Base-by-base conservation (phyloP, 768 basidiomycete species). In the Pleurotus tuber-regium region DNA sequence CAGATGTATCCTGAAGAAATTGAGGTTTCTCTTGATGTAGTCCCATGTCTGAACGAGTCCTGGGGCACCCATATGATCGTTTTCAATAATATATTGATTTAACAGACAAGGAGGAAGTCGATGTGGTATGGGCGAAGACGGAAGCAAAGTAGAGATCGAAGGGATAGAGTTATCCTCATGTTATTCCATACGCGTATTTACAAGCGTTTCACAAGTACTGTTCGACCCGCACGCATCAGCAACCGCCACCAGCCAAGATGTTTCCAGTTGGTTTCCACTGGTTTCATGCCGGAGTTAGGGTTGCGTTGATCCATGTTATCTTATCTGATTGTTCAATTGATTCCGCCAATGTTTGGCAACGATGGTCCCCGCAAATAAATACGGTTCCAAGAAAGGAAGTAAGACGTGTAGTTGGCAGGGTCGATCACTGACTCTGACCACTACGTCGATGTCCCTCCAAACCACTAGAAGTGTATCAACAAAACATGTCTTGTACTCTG, bases 401-500 rank as follows among this genome's bases (percentile, higher is more conserved):
- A n/a, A n/a, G n/a, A n/a, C n/a, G n/a, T n/a, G n/a, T n/a, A n/a
- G n/a, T n/a, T n/a, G n/a, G n/a, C n/a, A n/a, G n/a, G n/a, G n/a
- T n/a, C n/a, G n/a, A n/a, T n/a, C n/a, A n/a, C n/a, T n/a, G n/a
- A n/a, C n/a, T n/a, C n/a, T n/a, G n/a, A n/a, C n/a, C 23, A 43
- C 54, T 40, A 57, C 59, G 48, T 52, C 60, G 26, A 64, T 51
- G 46, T 53, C 41, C 47, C 33, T 51, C 55, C 30, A 61, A 52
- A 65, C 64, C 52, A 31, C 24, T 11, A 64, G 61, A 54, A 59
- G 68, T 47, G 75, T 83, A 50, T 80, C 86, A n/a, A 67, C 73
- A 41, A 85, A 84, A 53, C 88, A 93, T 78, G 79, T 97, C 36
- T 67, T 98, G 28, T 83, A 89, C 55, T 87, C 93, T 36, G 94